Evolutionary conservation across 805 yeast species (phyloP).

Genomic region (Starmera caribaea): DNA sequence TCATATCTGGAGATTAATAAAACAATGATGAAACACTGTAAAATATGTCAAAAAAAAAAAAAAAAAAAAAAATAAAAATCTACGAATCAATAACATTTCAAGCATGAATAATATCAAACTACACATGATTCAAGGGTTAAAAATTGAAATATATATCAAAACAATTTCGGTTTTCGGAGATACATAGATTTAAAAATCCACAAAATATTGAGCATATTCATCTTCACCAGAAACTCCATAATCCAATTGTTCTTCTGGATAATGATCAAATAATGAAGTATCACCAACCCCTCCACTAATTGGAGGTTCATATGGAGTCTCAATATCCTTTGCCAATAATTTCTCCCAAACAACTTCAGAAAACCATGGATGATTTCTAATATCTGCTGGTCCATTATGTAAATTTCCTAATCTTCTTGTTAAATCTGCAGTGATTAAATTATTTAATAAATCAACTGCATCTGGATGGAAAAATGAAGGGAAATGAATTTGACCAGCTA

Average conservation of each 20-base stretch:
- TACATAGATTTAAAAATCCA: conserved; percentile 48
- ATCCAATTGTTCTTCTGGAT: conserved; percentile 78
- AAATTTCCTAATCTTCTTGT: conserved; percentile 80
- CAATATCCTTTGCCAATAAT: conserved; percentile 73
- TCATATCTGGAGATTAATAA: too few species aligned
- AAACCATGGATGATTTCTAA: conserved; percentile 86
- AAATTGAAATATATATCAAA: not conserved
- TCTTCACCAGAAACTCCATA: conserved; percentile 76
- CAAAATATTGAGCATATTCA: conserved; percentile 55
- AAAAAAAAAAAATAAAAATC: not conserved
- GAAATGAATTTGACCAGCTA: conserved; percentile 68
- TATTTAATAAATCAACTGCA: conserved; percentile 61
- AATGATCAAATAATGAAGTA: conserved; percentile 70
- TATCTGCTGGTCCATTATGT: conserved; percentile 76
- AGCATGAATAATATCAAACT: too few species aligned
- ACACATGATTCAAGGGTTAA: too few species aligned
- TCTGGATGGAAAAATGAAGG: conserved; percentile 73
- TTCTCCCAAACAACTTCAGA: conserved; percentile 90
- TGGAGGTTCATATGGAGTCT: conserved; percentile 95
- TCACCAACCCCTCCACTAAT: conserved; percentile 89
- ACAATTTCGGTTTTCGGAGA: too few species aligned
- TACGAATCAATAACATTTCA: too few species aligned
- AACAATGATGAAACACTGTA: too few species aligned
- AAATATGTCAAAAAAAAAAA: not conserved
- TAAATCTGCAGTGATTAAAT: conserved; percentile 74